Conservation (phyloP, 2,329 filamentous ascomycete species). For the Epichloe bromicola region DNA sequence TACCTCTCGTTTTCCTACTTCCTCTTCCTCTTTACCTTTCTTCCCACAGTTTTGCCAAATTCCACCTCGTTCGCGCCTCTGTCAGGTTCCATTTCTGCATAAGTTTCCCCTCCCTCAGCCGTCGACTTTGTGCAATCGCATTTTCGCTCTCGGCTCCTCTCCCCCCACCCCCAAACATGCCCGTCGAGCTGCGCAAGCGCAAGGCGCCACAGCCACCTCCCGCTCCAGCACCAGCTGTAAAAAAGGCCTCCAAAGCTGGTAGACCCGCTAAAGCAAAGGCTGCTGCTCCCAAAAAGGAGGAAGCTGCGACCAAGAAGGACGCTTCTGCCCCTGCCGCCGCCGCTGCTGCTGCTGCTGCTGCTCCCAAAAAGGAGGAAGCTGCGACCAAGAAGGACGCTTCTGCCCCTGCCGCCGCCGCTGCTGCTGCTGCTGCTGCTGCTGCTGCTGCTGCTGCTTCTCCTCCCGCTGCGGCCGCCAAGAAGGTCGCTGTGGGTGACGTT, state of each 20-base stretch:
- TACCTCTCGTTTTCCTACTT: conserved; percentile 2
- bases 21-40: conserved; percentile 5
- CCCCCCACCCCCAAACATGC: conserved; percentile 27
- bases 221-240: conserved; percentile 29
- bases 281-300: conserved; percentile 11
- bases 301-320: conserved; percentile 13
- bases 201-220: conserved; percentile 38
- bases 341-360: background rate
- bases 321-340: conserved; percentile 6
- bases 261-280: conserved; percentile 25
- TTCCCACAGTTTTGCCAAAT: background rate
- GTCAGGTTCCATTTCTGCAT: background rate
- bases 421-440: too few relatives aligned
- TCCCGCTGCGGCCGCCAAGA: conserved; percentile 19
- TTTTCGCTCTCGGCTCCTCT: background rate
- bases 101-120: background rate
- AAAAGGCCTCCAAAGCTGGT: conserved; percentile 29
- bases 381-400: conserved; percentile 14
- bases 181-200: conserved; percentile 47
- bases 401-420: background rate
- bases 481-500: conserved; percentile 40
- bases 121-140: background rate
- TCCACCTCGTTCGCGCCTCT: background rate
- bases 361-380: conserved; percentile 11
- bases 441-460: background rate